Evolutionary conservation across 371 early-diverging fungal genomes (phyloP).

Genomic region (Saksenaea oblongispora): DNA sequence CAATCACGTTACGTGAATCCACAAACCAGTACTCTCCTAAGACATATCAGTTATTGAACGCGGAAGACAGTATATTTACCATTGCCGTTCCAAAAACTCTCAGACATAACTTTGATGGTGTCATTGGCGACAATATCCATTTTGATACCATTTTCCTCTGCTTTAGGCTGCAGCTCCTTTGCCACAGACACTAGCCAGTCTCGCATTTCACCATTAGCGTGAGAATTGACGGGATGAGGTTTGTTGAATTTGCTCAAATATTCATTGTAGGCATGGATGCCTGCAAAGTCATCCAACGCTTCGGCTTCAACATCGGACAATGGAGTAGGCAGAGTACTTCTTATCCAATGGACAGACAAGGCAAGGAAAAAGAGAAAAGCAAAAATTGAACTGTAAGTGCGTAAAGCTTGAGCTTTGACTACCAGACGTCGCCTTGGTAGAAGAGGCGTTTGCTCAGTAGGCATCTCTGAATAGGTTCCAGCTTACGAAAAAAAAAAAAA

Average conservation of each 20-base stretch:
- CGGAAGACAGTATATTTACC: slow-evolving; percentile 20
- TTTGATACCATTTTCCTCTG: slow-evolving; percentile 26
- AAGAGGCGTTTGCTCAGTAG: not conserved
- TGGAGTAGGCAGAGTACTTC: slow-evolving; percentile 36
- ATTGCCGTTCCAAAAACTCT: slow-evolving; percentile 30
- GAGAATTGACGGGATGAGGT: slow-evolving; percentile 58
- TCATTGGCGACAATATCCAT: slow-evolving; percentile 49
- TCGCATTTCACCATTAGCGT: slow-evolving; percentile 40
- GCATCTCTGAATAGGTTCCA: not conserved
- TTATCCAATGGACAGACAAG: slow-evolving; percentile 16
- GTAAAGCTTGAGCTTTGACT: not conserved
- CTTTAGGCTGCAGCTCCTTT: slow-evolving; percentile 39
- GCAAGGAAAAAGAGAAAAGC: slow-evolving; percentile 17
- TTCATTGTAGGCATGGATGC: slow-evolving; percentile 52
- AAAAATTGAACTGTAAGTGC: slow-evolving; percentile 17
- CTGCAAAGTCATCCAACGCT: slow-evolving; percentile 38
- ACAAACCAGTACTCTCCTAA: slow-evolving; percentile 47
- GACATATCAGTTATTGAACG: not conserved
- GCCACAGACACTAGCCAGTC: slow-evolving; percentile 37
- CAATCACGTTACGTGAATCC: slow-evolving; percentile 52
- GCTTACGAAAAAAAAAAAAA: not conserved
- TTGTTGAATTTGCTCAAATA: slow-evolving; percentile 52
- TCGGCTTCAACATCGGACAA: slow-evolving; percentile 35
- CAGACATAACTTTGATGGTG: slow-evolving; percentile 22
- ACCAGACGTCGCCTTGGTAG: not conserved